Base-by-base conservation (phyloP, 495 filamentous ascomycete genomes). In the Aspergillus asperescens region DNA sequence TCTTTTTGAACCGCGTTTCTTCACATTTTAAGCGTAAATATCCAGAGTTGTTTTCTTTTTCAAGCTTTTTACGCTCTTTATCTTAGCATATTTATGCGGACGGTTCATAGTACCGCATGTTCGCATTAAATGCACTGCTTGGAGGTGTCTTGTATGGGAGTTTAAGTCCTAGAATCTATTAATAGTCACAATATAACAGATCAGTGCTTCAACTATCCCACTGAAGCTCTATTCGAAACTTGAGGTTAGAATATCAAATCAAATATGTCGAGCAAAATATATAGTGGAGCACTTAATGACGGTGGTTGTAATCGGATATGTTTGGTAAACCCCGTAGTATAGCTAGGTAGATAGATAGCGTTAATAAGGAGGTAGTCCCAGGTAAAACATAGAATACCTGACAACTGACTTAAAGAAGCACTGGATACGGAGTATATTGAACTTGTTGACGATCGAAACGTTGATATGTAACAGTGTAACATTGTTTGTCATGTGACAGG, bases 401-500 rank as follows among this genome's bases (percentile, higher is more conserved):
- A 12, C 4, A 10, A 31, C 29, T 31, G 29, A 31, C 29, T 10
- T 5, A 2, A 31, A 31, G 29, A 12, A 5, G 13, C 3, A 31
- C 3, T 31, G 9, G 8, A n/a, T n/a, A n/a, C n/a, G n/a, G n/a
- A n/a, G n/a, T n/a, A n/a, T n/a, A n/a, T n/a, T n/a, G n/a, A n/a
- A n/a, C n/a, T n/a, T n/a, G n/a, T n/a, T n/a, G n/a, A n/a, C n/a
- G n/a, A n/a, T n/a, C n/a, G n/a, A n/a, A n/a, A 35, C 32, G 3
- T 15, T 15, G 5, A 35, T 16, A 31, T 8, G 13, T n/a, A 35
- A n/a, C n/a, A n/a, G n/a, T n/a, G n/a, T n/a, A n/a, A n/a, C n/a
- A n/a, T n/a, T 5, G 32, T 35, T n/a, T 29, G 34, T 49, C 46
- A 49, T 49, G 46, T 49, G 46, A 49, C 23, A n/a, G 4, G 22